Conservation (phyloP, 768 basidiomycete species). For the Rhodotorula kratochvilovae region DNA sequence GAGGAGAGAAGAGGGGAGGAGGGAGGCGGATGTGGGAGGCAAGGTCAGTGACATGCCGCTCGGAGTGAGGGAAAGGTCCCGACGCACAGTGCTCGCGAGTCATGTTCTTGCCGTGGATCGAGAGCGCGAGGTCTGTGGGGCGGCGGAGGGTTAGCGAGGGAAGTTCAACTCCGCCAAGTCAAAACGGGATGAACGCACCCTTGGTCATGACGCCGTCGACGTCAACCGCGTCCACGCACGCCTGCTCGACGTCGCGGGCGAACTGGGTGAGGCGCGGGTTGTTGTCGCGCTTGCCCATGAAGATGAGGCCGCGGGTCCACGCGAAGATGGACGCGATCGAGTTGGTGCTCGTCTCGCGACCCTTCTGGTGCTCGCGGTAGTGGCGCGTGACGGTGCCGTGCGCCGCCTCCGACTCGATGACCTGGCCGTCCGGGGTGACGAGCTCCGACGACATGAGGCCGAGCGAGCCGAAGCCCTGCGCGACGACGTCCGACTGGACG, state of each 20-base stretch:
- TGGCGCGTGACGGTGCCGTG: constrained; percentile 73
- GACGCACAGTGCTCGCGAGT: not conserved
- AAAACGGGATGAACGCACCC: not conserved
- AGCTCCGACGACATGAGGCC: constrained; percentile 96
- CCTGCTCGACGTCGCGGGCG: constrained; percentile 71
- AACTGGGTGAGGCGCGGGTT: constrained; percentile 71
- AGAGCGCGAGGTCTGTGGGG: constrained; percentile 69
- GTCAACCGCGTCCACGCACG: constrained; percentile 74
- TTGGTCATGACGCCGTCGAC: constrained; percentile 40
- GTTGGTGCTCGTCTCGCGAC: constrained; percentile 95
- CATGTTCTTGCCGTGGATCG: constrained; percentile 76
- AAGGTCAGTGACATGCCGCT: too few species aligned
- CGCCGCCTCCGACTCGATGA: constrained; percentile 92
- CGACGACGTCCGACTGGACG: constrained; percentile 63
- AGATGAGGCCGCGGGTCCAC: constrained; percentile 87
- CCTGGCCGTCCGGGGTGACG: constrained; percentile 83
- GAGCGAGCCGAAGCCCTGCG: constrained; percentile 91
- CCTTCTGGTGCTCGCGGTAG: constrained; percentile 96
- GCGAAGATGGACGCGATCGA: constrained; percentile 98
- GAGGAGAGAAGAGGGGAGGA: not conserved
- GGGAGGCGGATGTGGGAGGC: not conserved
- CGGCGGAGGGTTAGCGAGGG: not conserved
- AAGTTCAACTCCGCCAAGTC: not conserved
- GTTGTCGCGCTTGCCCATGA: constrained; percentile 79
- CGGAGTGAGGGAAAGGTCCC: not conserved